phyloP scores from a whole-genome alignment of 2,329 filamentous ascomycete genomes.

The Penicillium sp. region DNA sequence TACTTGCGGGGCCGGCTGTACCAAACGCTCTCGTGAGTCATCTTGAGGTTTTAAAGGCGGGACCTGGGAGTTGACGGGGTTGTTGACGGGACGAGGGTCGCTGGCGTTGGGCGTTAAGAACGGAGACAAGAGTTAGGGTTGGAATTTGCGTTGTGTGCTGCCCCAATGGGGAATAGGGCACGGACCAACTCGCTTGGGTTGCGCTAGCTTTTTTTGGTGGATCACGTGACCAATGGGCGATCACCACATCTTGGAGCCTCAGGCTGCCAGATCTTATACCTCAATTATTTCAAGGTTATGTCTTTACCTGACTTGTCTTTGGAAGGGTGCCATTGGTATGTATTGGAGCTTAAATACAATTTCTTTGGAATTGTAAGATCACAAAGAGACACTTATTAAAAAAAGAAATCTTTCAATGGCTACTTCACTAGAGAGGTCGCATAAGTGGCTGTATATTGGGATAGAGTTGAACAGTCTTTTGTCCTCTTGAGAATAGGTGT shows the following conservation, averaged over 20 bases:
- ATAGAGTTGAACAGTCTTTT: background rate
- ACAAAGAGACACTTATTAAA: background rate
- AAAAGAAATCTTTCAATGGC: background rate
- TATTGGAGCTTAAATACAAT: too few relatives aligned
- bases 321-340: background rate
- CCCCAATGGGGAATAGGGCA: conserved; percentile 22
- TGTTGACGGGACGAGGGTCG: conserved; percentile 30
- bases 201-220: conserved; percentile 19
- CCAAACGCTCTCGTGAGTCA: conserved; percentile 96
- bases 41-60: conserved; percentile 46
- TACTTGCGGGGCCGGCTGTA: conserved; percentile 95
- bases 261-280: conserved; percentile 1
- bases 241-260: conserved; percentile 4
- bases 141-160: conserved; percentile 30
- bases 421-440: background rate
- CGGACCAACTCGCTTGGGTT: conserved; percentile 28
- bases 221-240: conserved; percentile 4
- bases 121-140: conserved; percentile 25
- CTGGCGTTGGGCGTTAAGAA: conserved; percentile 31
- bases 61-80: conserved; percentile 26
- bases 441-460: background rate
- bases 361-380: rapidly evolving
- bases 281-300: background rate
- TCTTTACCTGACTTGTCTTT: background rate
- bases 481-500: background rate